phyloP scores from a whole-genome alignment of 2,329 filamentous ascomycete genomes.

The Amesomyces nigricolor region DNA sequence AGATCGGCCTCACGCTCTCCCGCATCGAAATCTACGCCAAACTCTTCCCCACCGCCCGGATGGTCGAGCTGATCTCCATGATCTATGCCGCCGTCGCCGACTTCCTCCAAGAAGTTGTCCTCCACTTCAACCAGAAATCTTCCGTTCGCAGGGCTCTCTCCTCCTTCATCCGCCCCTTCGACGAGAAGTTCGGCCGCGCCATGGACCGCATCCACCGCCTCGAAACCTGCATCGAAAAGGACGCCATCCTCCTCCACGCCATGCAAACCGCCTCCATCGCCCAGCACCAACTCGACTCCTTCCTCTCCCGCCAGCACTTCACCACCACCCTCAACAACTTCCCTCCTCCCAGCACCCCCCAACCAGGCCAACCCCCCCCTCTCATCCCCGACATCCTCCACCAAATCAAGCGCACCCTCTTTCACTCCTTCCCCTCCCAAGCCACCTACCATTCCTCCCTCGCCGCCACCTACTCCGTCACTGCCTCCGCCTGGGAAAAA shows the following conservation, averaged over 20 bases:
- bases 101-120: slow-evolving; percentile 23
- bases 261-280: slow-evolving; percentile 12
- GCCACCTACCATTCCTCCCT: slow-evolving; percentile 28
- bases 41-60: slow-evolving; percentile 25
- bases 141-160: slow-evolving; percentile 7
- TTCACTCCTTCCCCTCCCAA: slow-evolving; percentile 24
- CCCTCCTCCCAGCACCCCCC: neutral
- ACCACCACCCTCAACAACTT: slow-evolving; percentile 1
- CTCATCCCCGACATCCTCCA: slow-evolving; percentile 5
- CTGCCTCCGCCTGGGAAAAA: slow-evolving; percentile 26
- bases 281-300: slow-evolving; percentile 10
- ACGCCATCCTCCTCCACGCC: slow-evolving; percentile 15
- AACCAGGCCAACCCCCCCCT: neutral
- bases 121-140: slow-evolving; percentile 17
- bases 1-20: slow-evolving; percentile 26
- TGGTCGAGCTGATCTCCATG: slow-evolving; percentile 27
- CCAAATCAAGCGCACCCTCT: slow-evolving; percentile 24
- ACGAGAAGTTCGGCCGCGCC: slow-evolving; percentile 18
- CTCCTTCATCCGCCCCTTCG: slow-evolving; percentile 14
- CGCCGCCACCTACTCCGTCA: slow-evolving; percentile 26
- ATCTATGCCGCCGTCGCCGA: slow-evolving; percentile 27
- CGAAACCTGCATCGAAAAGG: slow-evolving; percentile 17
- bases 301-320: slow-evolving; percentile 11
- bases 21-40: slow-evolving; percentile 24
- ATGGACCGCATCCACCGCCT: slow-evolving; percentile 17